phyloP scores from a whole-genome alignment of 306 rosid genomes.

The Dryas octopetala region DNA sequence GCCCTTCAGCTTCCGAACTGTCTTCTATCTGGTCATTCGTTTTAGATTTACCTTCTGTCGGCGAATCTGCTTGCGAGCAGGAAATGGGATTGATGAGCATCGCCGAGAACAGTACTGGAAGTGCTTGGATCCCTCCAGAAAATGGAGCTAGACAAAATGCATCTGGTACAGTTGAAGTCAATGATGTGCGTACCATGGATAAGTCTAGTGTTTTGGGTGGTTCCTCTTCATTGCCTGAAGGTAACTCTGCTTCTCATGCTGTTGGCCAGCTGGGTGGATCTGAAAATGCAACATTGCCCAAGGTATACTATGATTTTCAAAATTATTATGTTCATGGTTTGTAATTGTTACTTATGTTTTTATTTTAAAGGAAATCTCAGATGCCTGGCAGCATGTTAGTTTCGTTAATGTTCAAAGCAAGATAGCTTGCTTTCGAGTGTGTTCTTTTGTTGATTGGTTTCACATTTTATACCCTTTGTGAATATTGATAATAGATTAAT shows the following conservation, averaged over 20 bases:
- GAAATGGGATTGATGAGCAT: slow-evolving; percentile 89
- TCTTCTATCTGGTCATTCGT: slow-evolving; percentile 93
- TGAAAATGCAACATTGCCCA: slow-evolving; percentile 48
- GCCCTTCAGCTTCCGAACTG: slow-evolving; percentile 90
- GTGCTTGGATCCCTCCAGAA: slow-evolving; percentile 45
- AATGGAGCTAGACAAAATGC: slow-evolving; percentile 32
- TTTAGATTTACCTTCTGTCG: slow-evolving; percentile 51
- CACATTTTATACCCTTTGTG: no score
- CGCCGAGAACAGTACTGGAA: slow-evolving; percentile 51
- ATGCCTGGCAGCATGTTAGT: neutral
- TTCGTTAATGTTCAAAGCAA: neutral
- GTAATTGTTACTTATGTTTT: neutral
- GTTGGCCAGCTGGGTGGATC: slow-evolving; percentile 46
- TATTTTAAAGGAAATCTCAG: neutral
- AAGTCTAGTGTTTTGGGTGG: slow-evolving; percentile 49
- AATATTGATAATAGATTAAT: no score
- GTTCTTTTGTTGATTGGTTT: neutral
- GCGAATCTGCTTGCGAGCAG: slow-evolving; percentile 82
- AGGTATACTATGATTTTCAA: slow-evolving; percentile 48
- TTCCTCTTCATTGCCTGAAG: slow-evolving; percentile 51
- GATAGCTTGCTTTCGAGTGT: neutral
- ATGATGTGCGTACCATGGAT: slow-evolving; percentile 28
- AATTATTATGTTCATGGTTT: neutral
- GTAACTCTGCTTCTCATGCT: slow-evolving; percentile 37
- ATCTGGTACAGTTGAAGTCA: slow-evolving; percentile 42